phyloP scores from a whole-genome alignment of 2,329 filamentous ascomycete species.

The Cladosporium cucumerinum region DNA sequence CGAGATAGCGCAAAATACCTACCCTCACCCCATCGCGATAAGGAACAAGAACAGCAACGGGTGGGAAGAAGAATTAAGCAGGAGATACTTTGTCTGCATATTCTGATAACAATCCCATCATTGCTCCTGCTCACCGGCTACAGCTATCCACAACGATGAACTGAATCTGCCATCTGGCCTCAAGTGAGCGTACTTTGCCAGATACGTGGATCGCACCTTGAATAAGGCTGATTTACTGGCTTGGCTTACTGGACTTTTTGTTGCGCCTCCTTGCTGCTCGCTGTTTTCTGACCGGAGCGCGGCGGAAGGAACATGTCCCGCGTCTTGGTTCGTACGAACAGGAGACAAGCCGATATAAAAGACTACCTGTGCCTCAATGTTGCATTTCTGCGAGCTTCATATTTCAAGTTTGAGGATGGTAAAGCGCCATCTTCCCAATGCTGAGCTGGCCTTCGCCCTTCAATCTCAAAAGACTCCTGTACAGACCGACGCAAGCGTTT shows the following conservation, averaged over 20 bases:
- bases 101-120: neutral
- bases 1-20: neutral
- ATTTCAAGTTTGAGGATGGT: neutral
- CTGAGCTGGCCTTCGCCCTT: neutral
- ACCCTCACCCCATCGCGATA: neutral
- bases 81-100: neutral
- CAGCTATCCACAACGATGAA: neutral
- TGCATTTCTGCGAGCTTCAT: neutral
- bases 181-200: too few relatives aligned
- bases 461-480: neutral
- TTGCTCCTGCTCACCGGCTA: neutral
- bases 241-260: neutral
- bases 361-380: neutral
- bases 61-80: neutral
- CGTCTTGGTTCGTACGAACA: neutral
- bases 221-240: too few relatives aligned
- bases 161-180: too few relatives aligned
- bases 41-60: neutral
- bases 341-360: neutral
- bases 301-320: too few relatives aligned
- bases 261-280: neutral
- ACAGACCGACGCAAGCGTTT: neutral
- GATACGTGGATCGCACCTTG: too few relatives aligned
- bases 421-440: neutral
- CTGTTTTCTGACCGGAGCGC: neutral